These are phyloP conservation scores for Epichloe festucae DNA, from an alignment of 2,329 filamentous ascomycete genomes.

Conservation along the genomic window DNA sequence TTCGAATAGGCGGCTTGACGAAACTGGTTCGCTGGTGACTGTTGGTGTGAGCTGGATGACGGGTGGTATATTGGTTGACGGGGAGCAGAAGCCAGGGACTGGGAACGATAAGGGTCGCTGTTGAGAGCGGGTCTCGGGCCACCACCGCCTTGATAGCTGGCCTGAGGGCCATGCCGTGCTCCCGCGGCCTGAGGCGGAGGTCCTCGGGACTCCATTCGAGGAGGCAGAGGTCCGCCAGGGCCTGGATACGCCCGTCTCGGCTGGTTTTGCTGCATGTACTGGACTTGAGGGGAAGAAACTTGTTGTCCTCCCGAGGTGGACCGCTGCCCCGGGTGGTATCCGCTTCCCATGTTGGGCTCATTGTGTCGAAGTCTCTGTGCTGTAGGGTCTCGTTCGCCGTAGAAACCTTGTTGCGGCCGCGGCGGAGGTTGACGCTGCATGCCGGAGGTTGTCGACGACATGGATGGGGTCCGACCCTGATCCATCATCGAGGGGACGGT, in stretches of 20 bases:
- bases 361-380: conserved; percentile 17
- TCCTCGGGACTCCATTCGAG: conserved; percentile 52
- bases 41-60: conserved; percentile 47
- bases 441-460: conserved; percentile 41
- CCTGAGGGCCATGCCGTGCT: conserved; percentile 35
- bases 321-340: conserved; percentile 41
- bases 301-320: conserved; percentile 35
- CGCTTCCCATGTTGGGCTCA: conserved; percentile 30
- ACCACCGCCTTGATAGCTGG: conserved; percentile 49
- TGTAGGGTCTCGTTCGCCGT: conserved; percentile 19
- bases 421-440: conserved; percentile 55
- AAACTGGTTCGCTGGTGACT: conserved; percentile 59
- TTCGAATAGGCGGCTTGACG: conserved; percentile 62
- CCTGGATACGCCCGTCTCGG: conserved; percentile 32
- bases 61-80: conserved; percentile 62
- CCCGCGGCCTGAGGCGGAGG: conserved; percentile 29
- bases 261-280: conserved; percentile 33
- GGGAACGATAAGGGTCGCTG: conserved; percentile 77
- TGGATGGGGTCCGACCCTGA: conserved; percentile 65
- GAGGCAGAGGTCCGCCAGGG: conserved; percentile 35
- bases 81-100: conserved; percentile 70
- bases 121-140: conserved; percentile 60
- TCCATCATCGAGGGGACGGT: conserved; percentile 37
- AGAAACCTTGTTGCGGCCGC: conserved; percentile 30
- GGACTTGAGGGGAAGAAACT: conserved; percentile 27